Conservation (phyloP, 1,139 yeast species). For the Yamadazyma atlantica region DNA sequence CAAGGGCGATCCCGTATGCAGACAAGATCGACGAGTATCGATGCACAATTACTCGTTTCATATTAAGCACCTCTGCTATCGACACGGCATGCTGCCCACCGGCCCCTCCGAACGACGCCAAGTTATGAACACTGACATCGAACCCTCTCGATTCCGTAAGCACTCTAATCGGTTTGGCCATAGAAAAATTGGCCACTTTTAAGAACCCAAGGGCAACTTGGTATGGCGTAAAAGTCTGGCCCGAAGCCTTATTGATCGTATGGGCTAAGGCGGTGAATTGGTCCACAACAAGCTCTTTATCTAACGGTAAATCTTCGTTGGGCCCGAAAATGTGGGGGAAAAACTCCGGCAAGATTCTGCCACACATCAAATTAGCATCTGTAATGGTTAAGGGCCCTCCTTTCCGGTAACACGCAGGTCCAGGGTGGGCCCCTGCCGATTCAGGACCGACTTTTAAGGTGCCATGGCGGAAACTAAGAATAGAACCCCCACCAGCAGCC, state of each 20-base stretch:
- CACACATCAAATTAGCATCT: constrained; percentile 52
- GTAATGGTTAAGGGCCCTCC: constrained; percentile 58
- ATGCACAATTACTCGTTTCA: constrained; percentile 18
- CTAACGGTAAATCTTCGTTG: constrained; percentile 46
- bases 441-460: constrained; percentile 56
- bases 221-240: constrained; percentile 18
- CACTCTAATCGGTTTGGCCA: constrained; percentile 21
- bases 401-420: constrained; percentile 57
- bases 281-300: constrained; percentile 31
- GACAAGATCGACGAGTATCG: constrained; percentile 20
- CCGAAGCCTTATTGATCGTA: constrained; percentile 40
- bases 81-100: constrained; percentile 22
- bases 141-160: constrained; percentile 20
- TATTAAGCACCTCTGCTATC: constrained; percentile 18
- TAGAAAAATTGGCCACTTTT: constrained; percentile 19
- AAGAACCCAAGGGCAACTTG: constrained; percentile 21
- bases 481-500: constrained; percentile 62
- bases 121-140: constrained; percentile 17
- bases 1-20: constrained; percentile 21
- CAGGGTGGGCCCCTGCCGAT: constrained; percentile 57
- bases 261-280: constrained; percentile 41
- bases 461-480: constrained; percentile 47
- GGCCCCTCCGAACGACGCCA: constrained; percentile 23
- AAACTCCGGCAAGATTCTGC: constrained; percentile 47
- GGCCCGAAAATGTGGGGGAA: constrained; percentile 58